These are phyloP conservation scores for Diaporthe caulivora DNA, from an alignment of 2,329 filamentous ascomycete species.

Conservation along the genomic window DNA sequence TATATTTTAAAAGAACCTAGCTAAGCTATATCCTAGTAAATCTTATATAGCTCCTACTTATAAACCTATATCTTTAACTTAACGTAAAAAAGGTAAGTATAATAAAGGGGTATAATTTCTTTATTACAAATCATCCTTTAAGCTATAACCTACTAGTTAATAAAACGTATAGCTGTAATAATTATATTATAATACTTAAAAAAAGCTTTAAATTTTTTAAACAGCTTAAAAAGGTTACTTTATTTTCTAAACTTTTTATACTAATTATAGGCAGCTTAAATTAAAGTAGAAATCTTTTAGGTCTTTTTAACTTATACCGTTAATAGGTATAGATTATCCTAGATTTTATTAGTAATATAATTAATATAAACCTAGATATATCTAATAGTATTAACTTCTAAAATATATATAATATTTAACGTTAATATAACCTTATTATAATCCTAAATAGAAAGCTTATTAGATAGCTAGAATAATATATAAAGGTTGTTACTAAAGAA, in stretches of 20 bases:
- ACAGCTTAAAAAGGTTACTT: no score
- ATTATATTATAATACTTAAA: no score
- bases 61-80: neutral
- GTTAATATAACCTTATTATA: neutral
- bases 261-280: no score
- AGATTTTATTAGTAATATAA: no score
- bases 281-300: no score
- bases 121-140: no score
- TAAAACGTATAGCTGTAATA: neutral
- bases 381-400: neutral
- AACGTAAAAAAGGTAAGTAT: neutral
- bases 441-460: neutral
- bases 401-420: neutral
- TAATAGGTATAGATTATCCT: no score
- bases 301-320: no score
- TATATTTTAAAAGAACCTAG: neutral
- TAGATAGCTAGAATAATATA: neutral
- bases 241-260: no score
- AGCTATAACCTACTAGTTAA: neutral
- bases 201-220: no score
- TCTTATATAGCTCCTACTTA: neutral
- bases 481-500: neutral
- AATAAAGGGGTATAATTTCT: neutral
- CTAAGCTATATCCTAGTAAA: neutral
- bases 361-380: neutral